phyloP scores from a whole-genome alignment of 352 stramenopile species.

The Phytophthora citrophthora region DNA sequence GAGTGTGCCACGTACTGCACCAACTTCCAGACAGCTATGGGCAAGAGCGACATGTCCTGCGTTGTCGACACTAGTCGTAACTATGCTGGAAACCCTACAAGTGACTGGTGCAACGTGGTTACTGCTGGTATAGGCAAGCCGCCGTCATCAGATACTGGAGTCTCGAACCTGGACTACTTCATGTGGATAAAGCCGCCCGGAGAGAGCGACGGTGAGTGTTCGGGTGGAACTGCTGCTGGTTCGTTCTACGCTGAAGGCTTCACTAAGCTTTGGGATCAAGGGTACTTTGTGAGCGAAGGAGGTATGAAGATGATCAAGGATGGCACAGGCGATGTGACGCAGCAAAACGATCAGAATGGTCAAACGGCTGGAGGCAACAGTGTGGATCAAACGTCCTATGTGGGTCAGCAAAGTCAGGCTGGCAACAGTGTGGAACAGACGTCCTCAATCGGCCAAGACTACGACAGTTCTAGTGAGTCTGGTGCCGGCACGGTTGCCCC shows the following conservation, averaged over 20 bases:
- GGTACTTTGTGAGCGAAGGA: slow-evolving; percentile 53
- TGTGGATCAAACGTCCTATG: slow-evolving; percentile 8
- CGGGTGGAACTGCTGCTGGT: slow-evolving; percentile 47
- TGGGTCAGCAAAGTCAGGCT: too few species aligned
- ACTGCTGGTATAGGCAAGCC: slow-evolving; percentile 57
- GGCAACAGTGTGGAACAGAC: slow-evolving; percentile 10
- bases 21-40: slow-evolving; percentile 56
- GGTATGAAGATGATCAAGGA: slow-evolving; percentile 23
- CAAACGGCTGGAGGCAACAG: slow-evolving; percentile 4
- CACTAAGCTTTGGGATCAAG: slow-evolving; percentile 61
- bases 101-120: slow-evolving; percentile 74
- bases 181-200: slow-evolving; percentile 68
- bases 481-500: slow-evolving; percentile 7
- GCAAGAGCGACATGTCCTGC: slow-evolving; percentile 46
- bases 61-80: slow-evolving; percentile 72
- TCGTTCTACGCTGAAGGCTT: slow-evolving; percentile 64
- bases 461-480: not conserved
- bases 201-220: slow-evolving; percentile 65
- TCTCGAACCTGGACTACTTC: slow-evolving; percentile 63
- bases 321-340: slow-evolving; percentile 10
- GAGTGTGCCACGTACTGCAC: slow-evolving; percentile 48
- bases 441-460: slow-evolving; percentile 2
- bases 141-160: slow-evolving; percentile 46
- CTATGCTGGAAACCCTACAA: slow-evolving; percentile 40
- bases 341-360: slow-evolving; percentile 2